Percentiles rank a stretch among this genome's conserved stretches.
Evolutionary conservation across 345 rosid species (phyloP).

Genomic region (Camelina sativa): DNA sequence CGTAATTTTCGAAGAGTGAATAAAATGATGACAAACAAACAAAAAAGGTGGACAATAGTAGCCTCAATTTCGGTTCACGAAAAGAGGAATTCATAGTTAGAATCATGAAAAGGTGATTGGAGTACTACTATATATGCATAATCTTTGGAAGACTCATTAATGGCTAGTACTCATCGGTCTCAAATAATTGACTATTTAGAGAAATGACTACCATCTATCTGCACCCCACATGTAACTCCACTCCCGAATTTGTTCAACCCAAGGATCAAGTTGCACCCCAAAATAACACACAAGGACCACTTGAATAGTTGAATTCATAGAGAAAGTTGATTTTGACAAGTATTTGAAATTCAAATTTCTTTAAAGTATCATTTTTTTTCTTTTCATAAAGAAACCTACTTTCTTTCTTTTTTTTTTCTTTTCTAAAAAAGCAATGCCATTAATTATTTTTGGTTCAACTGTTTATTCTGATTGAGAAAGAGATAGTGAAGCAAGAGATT

Average conservation of each 20-base stretch:
- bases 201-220: conserved; percentile 26
- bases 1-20: not conserved
- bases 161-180: conserved; percentile 28
- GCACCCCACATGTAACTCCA: conserved; percentile 25
- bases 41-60: not conserved
- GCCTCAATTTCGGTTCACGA: not conserved
- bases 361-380: not conserved
- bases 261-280: conserved; percentile 17
- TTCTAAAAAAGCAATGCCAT: too few species aligned
- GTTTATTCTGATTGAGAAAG: too few species aligned
- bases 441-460: too few species aligned
- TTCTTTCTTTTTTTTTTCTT: too few species aligned
- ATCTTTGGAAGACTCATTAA: conserved; percentile 20
- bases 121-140: not conserved
- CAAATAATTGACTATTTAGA: conserved; percentile 15
- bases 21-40: not conserved
- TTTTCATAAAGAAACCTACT: not conserved
- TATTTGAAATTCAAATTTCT: not conserved
- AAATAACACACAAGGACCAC: not conserved
- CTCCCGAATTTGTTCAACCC: conserved; percentile 1
- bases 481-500: not conserved
- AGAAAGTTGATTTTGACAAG: not conserved
- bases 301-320: too few species aligned
- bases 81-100: not conserved
- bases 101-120: conserved; percentile 24